Conservation (phyloP, 202 grass and related monocot species). For the Schoenoplectus triqueter region DNA sequence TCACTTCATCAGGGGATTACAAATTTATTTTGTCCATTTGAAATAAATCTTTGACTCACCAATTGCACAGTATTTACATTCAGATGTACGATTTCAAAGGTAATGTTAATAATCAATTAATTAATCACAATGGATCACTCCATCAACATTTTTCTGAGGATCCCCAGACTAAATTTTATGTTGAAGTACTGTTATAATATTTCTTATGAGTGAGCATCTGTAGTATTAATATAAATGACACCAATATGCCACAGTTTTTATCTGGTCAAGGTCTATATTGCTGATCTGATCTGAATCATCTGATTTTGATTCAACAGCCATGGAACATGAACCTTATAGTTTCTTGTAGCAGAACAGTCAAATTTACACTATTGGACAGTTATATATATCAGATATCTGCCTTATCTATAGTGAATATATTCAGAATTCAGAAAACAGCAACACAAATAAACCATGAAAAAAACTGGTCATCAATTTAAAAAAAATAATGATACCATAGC, state of each 20-base stretch:
- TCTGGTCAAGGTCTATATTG: neutral
- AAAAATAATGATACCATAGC: neutral
- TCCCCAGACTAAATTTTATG: neutral
- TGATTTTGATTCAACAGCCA: neutral
- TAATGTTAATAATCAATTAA: neutral
- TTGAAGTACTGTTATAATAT: neutral
- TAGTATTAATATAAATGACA: neutral
- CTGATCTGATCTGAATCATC: neutral
- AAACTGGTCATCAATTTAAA: neutral
- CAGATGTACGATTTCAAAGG: neutral
- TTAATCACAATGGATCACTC: neutral
- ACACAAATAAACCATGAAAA: neutral
- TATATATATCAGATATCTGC: constrained; percentile 9
- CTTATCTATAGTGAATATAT: neutral
- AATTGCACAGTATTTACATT: neutral
- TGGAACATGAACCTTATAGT: neutral
- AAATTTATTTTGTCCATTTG: neutral
- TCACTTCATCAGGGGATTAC: neutral
- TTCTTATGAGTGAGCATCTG: neutral
- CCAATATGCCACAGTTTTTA: constrained; percentile 4
- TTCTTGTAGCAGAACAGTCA: neutral
- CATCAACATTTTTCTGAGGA: neutral
- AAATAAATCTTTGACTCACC: neutral
- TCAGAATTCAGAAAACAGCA: neutral
- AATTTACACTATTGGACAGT: neutral